These are phyloP conservation scores for Talaromyces rugulosus DNA, from an alignment of 2,329 filamentous ascomycete genomes.

Conservation along the genomic window DNA sequence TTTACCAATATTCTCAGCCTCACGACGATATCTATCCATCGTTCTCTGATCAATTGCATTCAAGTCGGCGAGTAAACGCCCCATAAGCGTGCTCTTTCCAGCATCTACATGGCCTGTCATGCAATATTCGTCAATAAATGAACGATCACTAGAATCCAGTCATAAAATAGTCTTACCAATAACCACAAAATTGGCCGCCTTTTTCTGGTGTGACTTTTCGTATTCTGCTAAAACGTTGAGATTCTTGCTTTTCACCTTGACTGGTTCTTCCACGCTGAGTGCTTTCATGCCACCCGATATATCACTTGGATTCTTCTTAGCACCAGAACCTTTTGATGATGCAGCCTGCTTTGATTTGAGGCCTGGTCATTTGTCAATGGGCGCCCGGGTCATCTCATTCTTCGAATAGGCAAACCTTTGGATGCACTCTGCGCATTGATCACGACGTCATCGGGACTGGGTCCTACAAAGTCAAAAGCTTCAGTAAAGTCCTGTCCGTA, in stretches of 20 bases:
- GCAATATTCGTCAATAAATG: background rate
- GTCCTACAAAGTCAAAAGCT: conserved; percentile 65
- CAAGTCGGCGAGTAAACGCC: conserved; percentile 82
- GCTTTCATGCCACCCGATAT: conserved; percentile 47
- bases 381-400: conserved; percentile 28
- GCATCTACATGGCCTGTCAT: conserved; percentile 84
- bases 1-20: conserved; percentile 89
- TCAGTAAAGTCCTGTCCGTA: conserved; percentile 40
- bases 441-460: conserved; percentile 89
- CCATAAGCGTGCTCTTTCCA: conserved; percentile 97
- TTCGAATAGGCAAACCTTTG: conserved; percentile 66
- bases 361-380: conserved; percentile 43
- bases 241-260: conserved; percentile 66
- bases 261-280: conserved; percentile 47
- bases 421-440: conserved; percentile 69
- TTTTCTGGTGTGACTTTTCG: conserved; percentile 69
- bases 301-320: conserved; percentile 40
- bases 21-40: conserved; percentile 79
- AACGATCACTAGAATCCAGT: conserved; percentile 6
- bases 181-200: conserved; percentile 83
- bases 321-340: conserved; percentile 32
- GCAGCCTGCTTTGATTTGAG: conserved; percentile 41
- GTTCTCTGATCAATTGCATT: conserved; percentile 84
- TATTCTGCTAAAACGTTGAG: conserved; percentile 80
- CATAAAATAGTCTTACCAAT: conserved; percentile 59